Conservation (phyloP, 1,284 basidiomycete species). For the Cryptococcus sp. region DNA sequence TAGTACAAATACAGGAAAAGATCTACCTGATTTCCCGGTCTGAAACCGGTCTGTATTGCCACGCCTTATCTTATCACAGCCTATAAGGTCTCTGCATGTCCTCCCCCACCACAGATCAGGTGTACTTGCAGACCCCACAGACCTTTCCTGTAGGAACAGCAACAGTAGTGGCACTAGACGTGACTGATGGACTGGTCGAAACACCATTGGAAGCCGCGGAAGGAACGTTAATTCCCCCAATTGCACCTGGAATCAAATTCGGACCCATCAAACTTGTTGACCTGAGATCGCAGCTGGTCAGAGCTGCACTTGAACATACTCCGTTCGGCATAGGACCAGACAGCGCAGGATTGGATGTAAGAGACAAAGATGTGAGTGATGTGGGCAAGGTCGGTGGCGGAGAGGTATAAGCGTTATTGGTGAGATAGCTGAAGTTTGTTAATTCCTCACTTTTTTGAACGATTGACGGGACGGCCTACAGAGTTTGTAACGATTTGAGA, state of each 20-base stretch:
- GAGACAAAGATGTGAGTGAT: slow-evolving; percentile 27
- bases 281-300: slow-evolving; percentile 38
- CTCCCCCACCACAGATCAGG: neutral
- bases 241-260: neutral
- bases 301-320: slow-evolving; percentile 21
- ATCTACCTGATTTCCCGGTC: too few species aligned
- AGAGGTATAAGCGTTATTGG: slow-evolving; percentile 32
- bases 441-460: neutral
- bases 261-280: slow-evolving; percentile 22
- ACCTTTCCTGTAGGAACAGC: neutral
- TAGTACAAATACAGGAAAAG: too few species aligned
- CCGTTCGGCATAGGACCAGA: slow-evolving; percentile 24
- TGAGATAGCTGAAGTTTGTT: slow-evolving; percentile 22
- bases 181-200: neutral
- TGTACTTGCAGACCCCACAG: neutral
- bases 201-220: neutral
- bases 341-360: slow-evolving; percentile 37
- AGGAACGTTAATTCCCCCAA: neutral
- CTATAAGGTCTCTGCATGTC: neutral
- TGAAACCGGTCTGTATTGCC: too few species aligned
- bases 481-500: slow-evolving; percentile 24
- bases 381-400: slow-evolving; percentile 33
- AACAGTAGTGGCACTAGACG: neutral
- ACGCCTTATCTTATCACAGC: too few species aligned
- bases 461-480: slow-evolving; percentile 19